Evolutionary conservation across 768 basidiomycete species (phyloP).

Genomic region (Leccinum barrowsii): DNA sequence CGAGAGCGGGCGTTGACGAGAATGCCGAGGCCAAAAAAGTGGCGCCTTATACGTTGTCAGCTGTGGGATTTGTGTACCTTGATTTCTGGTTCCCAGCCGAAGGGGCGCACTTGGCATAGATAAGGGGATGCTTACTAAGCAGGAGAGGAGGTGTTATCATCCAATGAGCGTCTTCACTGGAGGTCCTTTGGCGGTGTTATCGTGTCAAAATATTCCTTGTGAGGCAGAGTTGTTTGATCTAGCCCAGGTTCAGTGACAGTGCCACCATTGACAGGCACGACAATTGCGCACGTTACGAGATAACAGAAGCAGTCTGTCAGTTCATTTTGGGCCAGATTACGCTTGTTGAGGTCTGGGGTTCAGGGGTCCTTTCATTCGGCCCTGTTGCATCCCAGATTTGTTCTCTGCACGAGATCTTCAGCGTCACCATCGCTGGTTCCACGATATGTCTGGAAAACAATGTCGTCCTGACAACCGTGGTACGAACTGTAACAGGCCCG

Average conservation of each 20-base stretch:
- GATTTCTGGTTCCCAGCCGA: slow-evolving; percentile 1
- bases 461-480: not conserved
- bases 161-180: slow-evolving; percentile 11
- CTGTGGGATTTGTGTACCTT: slow-evolving; percentile 20
- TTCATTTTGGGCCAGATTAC: slow-evolving; percentile 1
- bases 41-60: slow-evolving; percentile 14
- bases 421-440: not conserved
- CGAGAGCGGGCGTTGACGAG: slow-evolving; percentile 4
- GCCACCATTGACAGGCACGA: slow-evolving; percentile 9
- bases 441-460: not conserved
- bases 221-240: not conserved
- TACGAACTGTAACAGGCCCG: not conserved
- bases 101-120: slow-evolving; percentile 11
- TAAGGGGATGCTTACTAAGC: slow-evolving; percentile 23
- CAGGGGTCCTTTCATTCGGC: not conserved
- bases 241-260: not conserved
- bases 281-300: slow-evolving; percentile 5
- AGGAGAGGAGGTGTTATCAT: slow-evolving; percentile 17
- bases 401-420: not conserved
- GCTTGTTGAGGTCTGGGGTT: not conserved
- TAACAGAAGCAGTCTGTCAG: slow-evolving; percentile 11
- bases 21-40: not conserved
- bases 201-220: slow-evolving; percentile 10
- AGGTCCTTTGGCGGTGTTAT: slow-evolving; percentile 9
- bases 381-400: not conserved